Base-by-base conservation (phyloP, 2,329 filamentous ascomycete genomes). In the Colletotrichum coccodes region DNA sequence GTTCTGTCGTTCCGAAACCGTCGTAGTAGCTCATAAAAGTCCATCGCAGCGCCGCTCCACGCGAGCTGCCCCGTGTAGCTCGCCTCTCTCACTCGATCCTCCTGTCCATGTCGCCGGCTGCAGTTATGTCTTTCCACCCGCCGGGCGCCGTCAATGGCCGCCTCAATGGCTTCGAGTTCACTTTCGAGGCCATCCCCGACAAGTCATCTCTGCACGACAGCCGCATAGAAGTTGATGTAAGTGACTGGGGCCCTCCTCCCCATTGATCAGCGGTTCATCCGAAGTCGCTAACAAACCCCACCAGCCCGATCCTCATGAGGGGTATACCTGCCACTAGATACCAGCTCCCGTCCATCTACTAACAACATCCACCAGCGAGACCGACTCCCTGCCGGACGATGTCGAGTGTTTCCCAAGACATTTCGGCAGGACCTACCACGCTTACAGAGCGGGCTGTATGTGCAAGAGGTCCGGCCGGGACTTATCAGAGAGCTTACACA, bases 381-480 rank as follows among this genome's bases (percentile, higher is more conserved):
- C 80, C 1, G 75, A 78, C 46, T 82, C 82, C 16, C 71, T 83
- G 47, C 77, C 80, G 11, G 81, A 83, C 38, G 83, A 81, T 69
- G 77, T 83, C n/a, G 75, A 76, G 65, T 75, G 79, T 63, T 83
- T 81, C 21, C 81, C 82, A 1, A 77, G 80, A 60, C 78, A 81
- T 68, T 83, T 83, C 68, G 83, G 83, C 12, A 79, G 83, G 34
- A 85, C 82, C 3, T 85, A 84, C 73, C 83, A 85, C 71, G 82
- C 83, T 3, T 85, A 84, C 66, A 78, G 78, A 64, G 82, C 82
- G 52, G 83, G 83, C 26, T 85, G 83, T 85, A 75, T 72, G 83
- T 79, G 8, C 26, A 28, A 32, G 12, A 16, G n/a, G 11, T 21
- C 11, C 21, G 14, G n/a, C 18, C 5, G 7, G 30, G 28, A 6